Base-by-base conservation (phyloP, 768 basidiomycete genomes). In the Boletus rex-veris region DNA sequence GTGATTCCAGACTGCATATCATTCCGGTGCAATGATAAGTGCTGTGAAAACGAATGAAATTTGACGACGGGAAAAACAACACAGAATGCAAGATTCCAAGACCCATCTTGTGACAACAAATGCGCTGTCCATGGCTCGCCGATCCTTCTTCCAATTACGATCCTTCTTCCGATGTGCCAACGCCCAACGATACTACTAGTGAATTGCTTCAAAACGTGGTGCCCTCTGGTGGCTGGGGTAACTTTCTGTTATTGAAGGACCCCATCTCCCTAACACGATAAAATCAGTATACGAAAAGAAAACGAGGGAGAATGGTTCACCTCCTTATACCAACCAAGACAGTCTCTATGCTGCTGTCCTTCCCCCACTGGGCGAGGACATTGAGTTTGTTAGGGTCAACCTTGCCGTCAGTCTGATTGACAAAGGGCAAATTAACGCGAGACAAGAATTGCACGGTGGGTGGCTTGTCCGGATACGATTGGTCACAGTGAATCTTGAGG, bases 221-320 rank as follows among this genome's bases (percentile, higher is more conserved):
- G 58, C 93, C 93, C 68, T 99, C 97, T 16, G 88, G 83, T 3
- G 97, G 97, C 73, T 99, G 97, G 33, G 93, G 90, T 36, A 95
- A 80, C 75, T 98, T 98, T 61, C 93, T 77, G 71, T 98, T 99
- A 57, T 81, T 81, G 65, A 89, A 85, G 45, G 89, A 83, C 3
- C 87, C 93, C 97, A 99, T 98, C 71, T 97, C 94, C 75, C 95
- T 98, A 61, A 10, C 14, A 57, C 0, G 43, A 52, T 38, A 46
- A 45, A 5, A 49, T 63, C 33, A 60, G 46, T 24, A 45, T 18
- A 24, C 45, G 40, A 55, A 44, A 44, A 44, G 18, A 45, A 57
- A 37, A 38, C 11, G 35, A 7, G 8, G 37, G 42, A 45, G 19
- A 44, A 11, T 31, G n/a, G 11, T 48, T 56, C 36, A 94, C 96